Percentiles rank a stretch among this genome's conserved stretches.
These are phyloP conservation scores for Rhodotorula toruloides DNA, from an alignment of 768 basidiomycete genomes.

Conservation along the genomic window DNA sequence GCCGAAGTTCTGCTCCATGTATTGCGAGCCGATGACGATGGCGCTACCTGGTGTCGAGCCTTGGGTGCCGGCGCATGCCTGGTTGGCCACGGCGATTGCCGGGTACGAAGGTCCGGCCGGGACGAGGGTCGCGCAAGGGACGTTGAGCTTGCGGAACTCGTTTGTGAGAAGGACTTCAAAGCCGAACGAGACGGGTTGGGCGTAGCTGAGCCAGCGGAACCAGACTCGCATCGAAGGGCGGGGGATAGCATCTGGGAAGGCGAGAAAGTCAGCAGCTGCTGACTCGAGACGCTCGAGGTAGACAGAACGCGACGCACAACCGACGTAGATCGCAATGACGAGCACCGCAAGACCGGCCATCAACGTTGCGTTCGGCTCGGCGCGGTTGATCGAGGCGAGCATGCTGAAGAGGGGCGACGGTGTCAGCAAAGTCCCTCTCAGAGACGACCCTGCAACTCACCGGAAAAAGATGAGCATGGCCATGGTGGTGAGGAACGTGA, in stretches of 20 bases:
- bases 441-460: not conserved
- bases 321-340: slow-evolving; percentile 47
- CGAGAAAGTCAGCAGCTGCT: slow-evolving; percentile 38
- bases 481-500: slow-evolving; percentile 46
- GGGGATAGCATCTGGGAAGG: slow-evolving; percentile 47
- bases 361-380: slow-evolving; percentile 30
- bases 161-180: slow-evolving; percentile 37
- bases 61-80: slow-evolving; percentile 38
- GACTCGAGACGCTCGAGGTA: not conserved
- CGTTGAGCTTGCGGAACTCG: slow-evolving; percentile 31
- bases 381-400: slow-evolving; percentile 32
- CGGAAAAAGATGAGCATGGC: slow-evolving; percentile 33
- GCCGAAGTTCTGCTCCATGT: slow-evolving; percentile 33
- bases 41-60: slow-evolving; percentile 35
- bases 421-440: slow-evolving; percentile 1
- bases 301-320: too few species aligned
- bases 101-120: slow-evolving; percentile 21
- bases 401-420: slow-evolving; percentile 36
- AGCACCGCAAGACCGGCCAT: slow-evolving; percentile 40
- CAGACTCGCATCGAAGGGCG: slow-evolving; percentile 47
- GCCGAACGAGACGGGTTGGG: slow-evolving; percentile 47
- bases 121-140: slow-evolving; percentile 31
- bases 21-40: slow-evolving; percentile 36
- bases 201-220: slow-evolving; percentile 49
- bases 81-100: slow-evolving; percentile 30